Conservation (phyloP, 805 yeast genomes). For the Lipomyces mesembrius region DNA sequence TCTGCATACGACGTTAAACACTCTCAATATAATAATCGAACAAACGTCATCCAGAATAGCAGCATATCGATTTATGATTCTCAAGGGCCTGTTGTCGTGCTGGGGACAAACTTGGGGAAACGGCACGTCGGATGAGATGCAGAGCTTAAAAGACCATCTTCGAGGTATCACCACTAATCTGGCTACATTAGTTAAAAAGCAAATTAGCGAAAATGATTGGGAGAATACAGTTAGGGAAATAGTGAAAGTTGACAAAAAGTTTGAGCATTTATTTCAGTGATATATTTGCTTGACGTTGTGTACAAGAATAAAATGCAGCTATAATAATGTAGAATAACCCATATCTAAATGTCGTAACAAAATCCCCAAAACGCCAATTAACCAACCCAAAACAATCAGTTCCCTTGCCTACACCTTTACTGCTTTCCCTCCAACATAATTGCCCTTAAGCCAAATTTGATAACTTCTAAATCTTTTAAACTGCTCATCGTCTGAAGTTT, state of each 20-base stretch:
- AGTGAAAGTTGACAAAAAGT: slow-evolving; percentile 2
- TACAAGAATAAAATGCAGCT: not conserved
- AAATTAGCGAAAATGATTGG: slow-evolving; percentile 1
- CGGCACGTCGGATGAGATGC: slow-evolving; percentile 5
- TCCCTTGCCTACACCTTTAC: not conserved
- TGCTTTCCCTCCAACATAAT: not conserved
- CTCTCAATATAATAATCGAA: slow-evolving; percentile 15
- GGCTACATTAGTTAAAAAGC: not conserved
- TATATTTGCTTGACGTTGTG: not conserved
- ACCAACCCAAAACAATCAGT: not conserved
- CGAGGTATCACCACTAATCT: not conserved
- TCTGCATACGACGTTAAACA: slow-evolving; percentile 12
- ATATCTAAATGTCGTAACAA: not conserved
- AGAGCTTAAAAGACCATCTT: not conserved
- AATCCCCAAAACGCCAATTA: not conserved
- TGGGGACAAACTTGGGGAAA: slow-evolving; percentile 22
- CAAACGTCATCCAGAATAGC: slow-evolving; percentile 14
- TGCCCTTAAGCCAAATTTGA: slow-evolving; percentile 32
- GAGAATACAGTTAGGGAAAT: not conserved
- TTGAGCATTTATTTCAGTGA: slow-evolving; percentile 2
- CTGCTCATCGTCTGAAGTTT: slow-evolving; percentile 26
- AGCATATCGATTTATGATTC: slow-evolving; percentile 18
- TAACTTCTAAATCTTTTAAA: slow-evolving; percentile 29
- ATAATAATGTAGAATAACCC: not conserved
- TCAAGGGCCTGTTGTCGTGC: slow-evolving; percentile 29